Percentiles rank a stretch among this genome's conserved stretches.
These are phyloP conservation scores for Metschnikowia kofuensis DNA, from an alignment of 805 yeast species.

Conservation along the genomic window DNA sequence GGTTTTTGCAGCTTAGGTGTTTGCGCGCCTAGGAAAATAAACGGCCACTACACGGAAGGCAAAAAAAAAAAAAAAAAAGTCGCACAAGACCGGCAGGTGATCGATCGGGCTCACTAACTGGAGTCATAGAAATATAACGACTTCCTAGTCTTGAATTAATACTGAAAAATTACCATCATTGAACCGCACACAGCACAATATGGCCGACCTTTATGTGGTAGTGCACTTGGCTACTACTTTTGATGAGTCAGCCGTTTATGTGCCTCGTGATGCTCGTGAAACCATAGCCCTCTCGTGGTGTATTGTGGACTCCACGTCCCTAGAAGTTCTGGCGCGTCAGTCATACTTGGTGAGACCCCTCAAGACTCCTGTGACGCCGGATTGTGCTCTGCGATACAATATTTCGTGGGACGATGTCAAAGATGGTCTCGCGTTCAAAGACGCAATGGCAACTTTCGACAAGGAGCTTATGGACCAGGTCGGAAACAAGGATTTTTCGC, in stretches of 20 bases:
- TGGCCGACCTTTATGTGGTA: slow-evolving; percentile 59
- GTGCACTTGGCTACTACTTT: slow-evolving; percentile 63
- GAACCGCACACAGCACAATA: slow-evolving; percentile 12
- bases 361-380: slow-evolving; percentile 63
- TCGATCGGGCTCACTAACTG: too few species aligned
- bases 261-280: slow-evolving; percentile 66
- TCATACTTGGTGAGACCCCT: slow-evolving; percentile 56
- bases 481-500: slow-evolving; percentile 51
- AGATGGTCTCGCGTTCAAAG: slow-evolving; percentile 57
- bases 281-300: slow-evolving; percentile 68
- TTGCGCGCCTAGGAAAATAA: too few species aligned
- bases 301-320: slow-evolving; percentile 51
- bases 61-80: too few species aligned
- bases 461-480: slow-evolving; percentile 43
- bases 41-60: too few species aligned
- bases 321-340: slow-evolving; percentile 42
- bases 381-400: slow-evolving; percentile 49
- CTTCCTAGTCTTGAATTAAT: background rate
- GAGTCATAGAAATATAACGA: too few species aligned
- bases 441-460: slow-evolving; percentile 59
- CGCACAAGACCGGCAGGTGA: too few species aligned
- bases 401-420: slow-evolving; percentile 62
- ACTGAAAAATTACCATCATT: background rate
- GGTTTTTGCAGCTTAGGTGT: too few species aligned
- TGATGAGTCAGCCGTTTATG: slow-evolving; percentile 58